A percentile compares a stretch with the other conserved stretches of the same genome.
Conservation (phyloP, 148 eudicot species). For the Gaultheria prostrata region DNA sequence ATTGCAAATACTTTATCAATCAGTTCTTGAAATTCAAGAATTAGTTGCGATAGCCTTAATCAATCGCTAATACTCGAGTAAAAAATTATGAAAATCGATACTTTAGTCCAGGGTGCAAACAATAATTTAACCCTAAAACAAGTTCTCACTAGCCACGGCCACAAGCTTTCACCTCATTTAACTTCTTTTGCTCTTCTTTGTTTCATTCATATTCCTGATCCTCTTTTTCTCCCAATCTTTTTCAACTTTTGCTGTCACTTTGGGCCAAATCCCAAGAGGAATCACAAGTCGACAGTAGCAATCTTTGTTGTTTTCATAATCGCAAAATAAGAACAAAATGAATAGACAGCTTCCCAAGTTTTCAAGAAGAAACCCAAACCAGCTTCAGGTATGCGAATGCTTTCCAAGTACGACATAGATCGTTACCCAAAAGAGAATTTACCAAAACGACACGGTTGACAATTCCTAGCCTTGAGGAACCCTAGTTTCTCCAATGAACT, state of each 20-base stretch:
- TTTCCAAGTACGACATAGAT: neutral
- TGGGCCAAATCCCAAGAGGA: neutral
- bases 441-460: neutral
- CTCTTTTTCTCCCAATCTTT: neutral
- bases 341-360: neutral
- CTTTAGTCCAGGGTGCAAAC: no score
- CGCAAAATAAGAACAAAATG: constrained; percentile 17
- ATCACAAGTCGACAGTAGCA: neutral
- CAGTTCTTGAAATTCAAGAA: no score
- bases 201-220: neutral
- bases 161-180: no score
- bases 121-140: no score
- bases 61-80: no score
- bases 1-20: no score
- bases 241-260: constrained; percentile 6
- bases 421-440: neutral
- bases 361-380: constrained; percentile 11
- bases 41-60: no score
- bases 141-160: neutral
- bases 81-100: no score
- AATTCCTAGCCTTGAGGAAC: constrained; percentile 31
- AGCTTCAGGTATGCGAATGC: neutral
- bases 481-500: constrained; percentile 44
- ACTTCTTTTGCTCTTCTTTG: neutral
- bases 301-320: neutral